These are phyloP conservation scores for Saccharomyces paradoxus DNA, from an alignment of 805 yeast species.

Conservation along the genomic window DNA sequence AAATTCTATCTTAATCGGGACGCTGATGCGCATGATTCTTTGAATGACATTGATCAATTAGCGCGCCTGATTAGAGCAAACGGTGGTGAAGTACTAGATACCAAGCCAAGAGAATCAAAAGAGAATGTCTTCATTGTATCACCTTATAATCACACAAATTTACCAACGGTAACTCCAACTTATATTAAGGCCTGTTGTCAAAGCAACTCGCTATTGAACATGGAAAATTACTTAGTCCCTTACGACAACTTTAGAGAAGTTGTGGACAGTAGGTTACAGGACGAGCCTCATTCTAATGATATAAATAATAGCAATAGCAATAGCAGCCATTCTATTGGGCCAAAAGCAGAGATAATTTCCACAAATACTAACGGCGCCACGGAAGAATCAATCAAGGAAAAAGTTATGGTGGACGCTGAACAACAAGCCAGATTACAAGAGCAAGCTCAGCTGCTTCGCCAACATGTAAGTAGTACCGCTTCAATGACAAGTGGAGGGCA, in stretches of 20 bases:
- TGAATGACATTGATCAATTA: constrained; percentile 16
- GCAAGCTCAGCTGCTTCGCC: background rate
- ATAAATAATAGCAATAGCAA: background rate
- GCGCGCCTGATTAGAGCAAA: constrained; percentile 11
- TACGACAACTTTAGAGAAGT: constrained; percentile 21
- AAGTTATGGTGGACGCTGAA: background rate
- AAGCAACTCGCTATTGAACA: constrained; percentile 13
- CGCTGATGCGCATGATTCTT: constrained; percentile 19
- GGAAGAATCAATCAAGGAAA: background rate
- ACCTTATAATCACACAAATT: constrained; percentile 24
- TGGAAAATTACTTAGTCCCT: constrained; percentile 24
- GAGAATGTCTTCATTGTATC: constrained; percentile 21
- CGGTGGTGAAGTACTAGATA: constrained; percentile 21
- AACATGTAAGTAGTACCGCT: background rate
- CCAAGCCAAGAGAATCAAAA: constrained; percentile 13
- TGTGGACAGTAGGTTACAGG: constrained; percentile 19
- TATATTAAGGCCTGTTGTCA: constrained; percentile 24
- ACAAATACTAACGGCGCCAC: background rate
- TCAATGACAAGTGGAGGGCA: background rate
- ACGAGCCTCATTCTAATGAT: constrained; percentile 2
- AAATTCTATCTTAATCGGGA: constrained; percentile 20
- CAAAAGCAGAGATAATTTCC: background rate
- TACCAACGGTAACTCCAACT: constrained; percentile 27
- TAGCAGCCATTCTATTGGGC: background rate
- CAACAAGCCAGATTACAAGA: background rate